Evolutionary conservation across 345 rosid genomes (phyloP).

Genomic region (Carallia pectinifolia): DNA sequence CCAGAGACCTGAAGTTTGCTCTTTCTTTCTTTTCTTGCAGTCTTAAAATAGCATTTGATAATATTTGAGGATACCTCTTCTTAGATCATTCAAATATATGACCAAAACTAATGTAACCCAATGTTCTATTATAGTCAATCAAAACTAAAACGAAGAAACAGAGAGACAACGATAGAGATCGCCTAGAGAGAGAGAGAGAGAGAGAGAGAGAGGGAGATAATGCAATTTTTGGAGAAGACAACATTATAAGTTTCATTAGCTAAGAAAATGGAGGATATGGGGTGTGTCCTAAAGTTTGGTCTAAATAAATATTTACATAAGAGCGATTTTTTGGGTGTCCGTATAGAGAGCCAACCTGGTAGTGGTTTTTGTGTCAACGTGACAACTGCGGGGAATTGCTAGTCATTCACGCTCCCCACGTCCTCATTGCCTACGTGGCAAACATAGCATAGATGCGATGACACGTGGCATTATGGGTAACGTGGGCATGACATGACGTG

Average conservation of each 20-base stretch:
- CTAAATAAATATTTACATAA: slow-evolving; percentile 23
- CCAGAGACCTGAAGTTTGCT: background rate
- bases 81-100: slow-evolving; percentile 5
- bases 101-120: background rate
- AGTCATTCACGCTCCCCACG: background rate
- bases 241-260: slow-evolving; percentile 10
- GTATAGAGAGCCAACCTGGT: slow-evolving; percentile 25
- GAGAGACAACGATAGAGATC: background rate
- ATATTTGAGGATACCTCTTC: slow-evolving; percentile 7
- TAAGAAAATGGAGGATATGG: slow-evolving; percentile 35
- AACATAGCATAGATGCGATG: background rate
- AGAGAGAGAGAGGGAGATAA: background rate
- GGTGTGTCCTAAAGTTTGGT: slow-evolving; percentile 34
- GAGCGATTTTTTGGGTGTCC: slow-evolving; percentile 7
- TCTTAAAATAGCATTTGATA: slow-evolving; percentile 10
- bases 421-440: slow-evolving; percentile 5
- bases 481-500: background rate
- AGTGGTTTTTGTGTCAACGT: slow-evolving; percentile 29
- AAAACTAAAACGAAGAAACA: background rate
- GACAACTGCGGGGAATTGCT: slow-evolving; percentile 18
- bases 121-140: slow-evolving; percentile 3
- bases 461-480: background rate
- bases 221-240: slow-evolving; percentile 4
- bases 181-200: background rate
- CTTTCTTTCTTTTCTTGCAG: background rate